Base-by-base conservation (phyloP, 768 basidiomycete genomes). In the Calocera cornea region DNA sequence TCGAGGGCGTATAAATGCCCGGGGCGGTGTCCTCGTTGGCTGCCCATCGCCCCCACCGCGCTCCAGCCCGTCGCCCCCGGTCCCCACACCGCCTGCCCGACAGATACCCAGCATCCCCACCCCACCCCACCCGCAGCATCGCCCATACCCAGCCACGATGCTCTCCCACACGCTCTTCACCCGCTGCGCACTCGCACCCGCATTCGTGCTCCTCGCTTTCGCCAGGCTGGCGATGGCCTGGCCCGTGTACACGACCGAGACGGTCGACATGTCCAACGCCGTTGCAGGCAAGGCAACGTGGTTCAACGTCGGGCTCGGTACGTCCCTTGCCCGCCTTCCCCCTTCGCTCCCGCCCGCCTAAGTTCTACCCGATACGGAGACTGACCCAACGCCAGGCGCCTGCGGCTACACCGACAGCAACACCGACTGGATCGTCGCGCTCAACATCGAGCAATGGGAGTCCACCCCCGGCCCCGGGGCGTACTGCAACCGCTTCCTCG, bases 401-500 rank as follows among this genome's bases (percentile, higher is more conserved):
- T 65, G 64, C 64, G 64, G 64, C 34, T 65, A 41, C 34, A 65
- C 64, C 10, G 22, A 65, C 64, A 24, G 33, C 16, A 17, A 65
- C 64, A 5, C 27, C 11, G 33, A 65, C 36, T 38, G n/a, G 64
- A 34, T 65, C 64, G 64, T 65, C 34, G 64, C 64, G 10, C 64
- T 65, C 7, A 65, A 40, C 36, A 38, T 14, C 14, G 33, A 5
- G 19, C 64, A 36, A 41, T 65, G 16, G 17, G 31, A 33, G 31
- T 27, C 24, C 31, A 8, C 64, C 64, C 40, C 33, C 44, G 44
- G 44, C n/a, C 10, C 40, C 44, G 44, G 44, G 44, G 24, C 24
- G 33, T 69, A 70, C 66, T 74, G 73, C 65, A 72, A 72, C 40
- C 69, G 72, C 68, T 65, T 47, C 38, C 31, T 74, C 34, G 64